A percentile compares a stretch with the other conserved stretches of the same genome.
phyloP scores from a whole-genome alignment of 2,329 filamentous ascomycete genomes.

The Epichloe gansuensis region DNA sequence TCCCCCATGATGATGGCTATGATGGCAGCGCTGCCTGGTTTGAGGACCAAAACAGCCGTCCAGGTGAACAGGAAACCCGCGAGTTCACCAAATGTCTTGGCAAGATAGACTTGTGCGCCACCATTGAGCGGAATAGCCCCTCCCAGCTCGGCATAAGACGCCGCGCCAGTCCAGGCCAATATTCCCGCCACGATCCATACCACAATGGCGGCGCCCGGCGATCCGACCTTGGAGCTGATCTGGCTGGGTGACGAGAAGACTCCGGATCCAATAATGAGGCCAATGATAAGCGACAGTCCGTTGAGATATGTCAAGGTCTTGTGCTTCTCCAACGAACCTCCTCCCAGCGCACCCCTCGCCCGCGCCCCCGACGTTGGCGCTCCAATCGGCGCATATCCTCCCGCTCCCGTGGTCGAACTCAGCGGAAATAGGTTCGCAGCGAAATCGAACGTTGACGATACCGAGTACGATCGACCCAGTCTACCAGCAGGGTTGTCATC shows the following conservation, averaged over 20 bases:
- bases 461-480: slow-evolving; percentile 62
- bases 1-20: slow-evolving; percentile 97
- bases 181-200: slow-evolving; percentile 87
- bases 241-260: slow-evolving; percentile 93
- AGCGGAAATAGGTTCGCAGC: slow-evolving; percentile 85
- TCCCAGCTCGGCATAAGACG: slow-evolving; percentile 89
- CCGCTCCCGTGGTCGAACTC: slow-evolving; percentile 59
- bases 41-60: slow-evolving; percentile 87
- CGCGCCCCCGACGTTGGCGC: slow-evolving; percentile 48
- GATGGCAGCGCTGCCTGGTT: slow-evolving; percentile 86
- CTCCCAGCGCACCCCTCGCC: slow-evolving; percentile 42
- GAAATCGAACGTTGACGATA: slow-evolving; percentile 91
- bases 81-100: slow-evolving; percentile 92
- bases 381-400: slow-evolving; percentile 76
- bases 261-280: slow-evolving; percentile 87
- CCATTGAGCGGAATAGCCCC: slow-evolving; percentile 94
- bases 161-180: slow-evolving; percentile 88
- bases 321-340: slow-evolving; percentile 79
- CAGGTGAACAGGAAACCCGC: slow-evolving; percentile 91
- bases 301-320: slow-evolving; percentile 94
- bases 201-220: slow-evolving; percentile 78
- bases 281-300: slow-evolving; percentile 79
- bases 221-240: slow-evolving; percentile 83
- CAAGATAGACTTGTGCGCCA: slow-evolving; percentile 82
- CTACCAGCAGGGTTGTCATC: slow-evolving; percentile 38